Conservation (phyloP, 1,284 basidiomycete genomes). For the Takashimella tepidaria region DNA sequence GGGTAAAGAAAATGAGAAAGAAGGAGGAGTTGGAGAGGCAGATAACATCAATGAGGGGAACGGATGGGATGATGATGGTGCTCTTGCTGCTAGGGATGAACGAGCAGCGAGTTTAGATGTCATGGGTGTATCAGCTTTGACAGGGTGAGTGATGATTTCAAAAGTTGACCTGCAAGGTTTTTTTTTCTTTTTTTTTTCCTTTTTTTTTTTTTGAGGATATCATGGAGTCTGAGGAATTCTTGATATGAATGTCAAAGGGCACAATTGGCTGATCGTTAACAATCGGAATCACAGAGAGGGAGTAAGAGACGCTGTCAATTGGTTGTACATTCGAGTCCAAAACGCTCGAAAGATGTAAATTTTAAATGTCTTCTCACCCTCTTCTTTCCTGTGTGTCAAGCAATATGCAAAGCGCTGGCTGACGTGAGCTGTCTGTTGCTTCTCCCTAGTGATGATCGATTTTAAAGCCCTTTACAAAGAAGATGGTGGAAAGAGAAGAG, state of each 20-base stretch:
- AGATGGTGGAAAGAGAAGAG: too few relatives aligned
- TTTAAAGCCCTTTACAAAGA: too few relatives aligned
- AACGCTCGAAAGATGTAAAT: constrained; percentile 63
- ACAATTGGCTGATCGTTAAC: constrained; percentile 7
- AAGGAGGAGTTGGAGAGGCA: neutral
- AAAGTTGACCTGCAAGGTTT: neutral
- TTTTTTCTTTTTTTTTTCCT: too few relatives aligned
- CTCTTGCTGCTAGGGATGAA: constrained; percentile 52
- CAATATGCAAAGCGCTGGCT: neutral
- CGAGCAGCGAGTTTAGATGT: constrained; percentile 77
- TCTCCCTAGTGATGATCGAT: constrained; percentile 1
- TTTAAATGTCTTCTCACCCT: too few relatives aligned
- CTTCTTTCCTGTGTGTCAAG: neutral
- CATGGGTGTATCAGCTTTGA: constrained; percentile 78
- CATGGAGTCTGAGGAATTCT: too few relatives aligned
- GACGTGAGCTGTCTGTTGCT: neutral
- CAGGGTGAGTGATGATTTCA: constrained; percentile 60
- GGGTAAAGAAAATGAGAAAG: constrained; percentile 5
- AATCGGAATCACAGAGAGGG: too few relatives aligned
- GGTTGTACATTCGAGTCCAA: constrained; percentile 87
- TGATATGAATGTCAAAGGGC: too few relatives aligned
- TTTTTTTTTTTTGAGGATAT: too few relatives aligned
- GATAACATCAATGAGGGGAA: constrained; percentile 3
- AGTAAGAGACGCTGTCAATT: constrained; percentile 82
- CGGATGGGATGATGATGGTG: constrained; percentile 48